A percentile compares a stretch with the other conserved stretches of the same genome.
phyloP scores from a whole-genome alignment of 2,329 filamentous ascomycete species.

The Epichloe sp. region DNA sequence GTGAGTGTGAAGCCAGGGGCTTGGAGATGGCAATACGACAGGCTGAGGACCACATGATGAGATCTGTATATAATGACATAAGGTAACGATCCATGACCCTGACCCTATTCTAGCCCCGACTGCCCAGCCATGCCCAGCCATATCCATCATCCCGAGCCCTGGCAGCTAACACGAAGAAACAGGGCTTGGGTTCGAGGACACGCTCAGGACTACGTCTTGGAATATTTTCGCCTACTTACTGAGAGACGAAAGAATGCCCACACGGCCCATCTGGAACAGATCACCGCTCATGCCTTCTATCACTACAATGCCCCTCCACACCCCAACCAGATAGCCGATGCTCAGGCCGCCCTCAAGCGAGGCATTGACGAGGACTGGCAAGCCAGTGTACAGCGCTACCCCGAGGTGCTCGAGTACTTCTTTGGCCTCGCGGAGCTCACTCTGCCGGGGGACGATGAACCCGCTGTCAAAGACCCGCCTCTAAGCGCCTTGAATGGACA shows the following conservation, averaged over 20 bases:
- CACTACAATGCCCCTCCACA: slow-evolving; percentile 46
- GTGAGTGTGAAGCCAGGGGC: slow-evolving; percentile 54
- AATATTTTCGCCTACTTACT: slow-evolving; percentile 49
- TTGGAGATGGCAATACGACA: slow-evolving; percentile 49
- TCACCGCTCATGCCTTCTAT: slow-evolving; percentile 41
- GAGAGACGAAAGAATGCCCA: slow-evolving; percentile 48
- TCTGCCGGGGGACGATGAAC: slow-evolving; percentile 49
- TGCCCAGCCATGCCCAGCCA: no score
- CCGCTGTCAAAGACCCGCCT: slow-evolving; percentile 45
- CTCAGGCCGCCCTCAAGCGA: slow-evolving; percentile 53
- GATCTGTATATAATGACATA: slow-evolving; percentile 48
- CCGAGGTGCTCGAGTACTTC: slow-evolving; percentile 72
- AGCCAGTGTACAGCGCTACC: slow-evolving; percentile 60
- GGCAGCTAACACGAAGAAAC: slow-evolving; percentile 7
- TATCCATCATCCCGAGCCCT: no score
- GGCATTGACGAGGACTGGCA: slow-evolving; percentile 73
- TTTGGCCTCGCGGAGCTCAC: slow-evolving; percentile 56
- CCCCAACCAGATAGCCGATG: slow-evolving; percentile 48
- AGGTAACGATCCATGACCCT: slow-evolving; percentile 29
- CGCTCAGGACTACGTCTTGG: slow-evolving; percentile 55
- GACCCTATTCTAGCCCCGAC: background rate
- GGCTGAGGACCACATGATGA: slow-evolving; percentile 52
- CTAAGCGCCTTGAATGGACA: slow-evolving; percentile 38
- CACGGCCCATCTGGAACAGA: slow-evolving; percentile 39
- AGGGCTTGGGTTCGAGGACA: slow-evolving; percentile 52